Conservation (phyloP, 331 rosid genomes). For the Quercus phellos region DNA sequence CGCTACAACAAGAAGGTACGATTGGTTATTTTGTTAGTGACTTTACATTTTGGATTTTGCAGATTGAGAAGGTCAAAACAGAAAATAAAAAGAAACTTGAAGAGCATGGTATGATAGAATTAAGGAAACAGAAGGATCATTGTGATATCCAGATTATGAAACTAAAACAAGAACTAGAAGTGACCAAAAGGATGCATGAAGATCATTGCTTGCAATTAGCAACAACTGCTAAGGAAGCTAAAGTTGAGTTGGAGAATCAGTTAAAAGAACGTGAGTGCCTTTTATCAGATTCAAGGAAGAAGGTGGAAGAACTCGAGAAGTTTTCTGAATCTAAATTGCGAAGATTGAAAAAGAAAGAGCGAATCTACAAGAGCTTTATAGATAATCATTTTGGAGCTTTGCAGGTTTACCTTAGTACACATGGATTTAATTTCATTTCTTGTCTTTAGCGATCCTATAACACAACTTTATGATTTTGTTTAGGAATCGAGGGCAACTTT, state of each 20-base stretch:
- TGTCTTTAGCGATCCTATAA: constrained; percentile 3
- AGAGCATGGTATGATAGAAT: constrained; percentile 59
- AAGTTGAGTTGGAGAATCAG: constrained; percentile 52
- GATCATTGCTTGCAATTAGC: constrained; percentile 50
- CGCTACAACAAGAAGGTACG: background rate
- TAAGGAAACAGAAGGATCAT: constrained; percentile 62
- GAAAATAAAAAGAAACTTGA: constrained; percentile 79
- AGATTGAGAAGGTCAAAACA: constrained; percentile 59
- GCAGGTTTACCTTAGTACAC: constrained; percentile 50
- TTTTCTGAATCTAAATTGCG: constrained; percentile 64
- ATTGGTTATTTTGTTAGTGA: constrained; percentile 11
- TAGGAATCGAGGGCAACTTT: constrained; percentile 61
- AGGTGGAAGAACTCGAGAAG: constrained; percentile 63
- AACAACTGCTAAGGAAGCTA: constrained; percentile 55
- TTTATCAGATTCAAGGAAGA: constrained; percentile 56
- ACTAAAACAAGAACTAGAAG: constrained; percentile 36
- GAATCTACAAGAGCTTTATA: constrained; percentile 46
- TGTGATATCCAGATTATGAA: constrained; percentile 54
- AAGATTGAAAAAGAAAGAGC: constrained; percentile 82
- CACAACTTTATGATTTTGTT: constrained; percentile 11
- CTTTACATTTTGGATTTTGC: constrained; percentile 26
- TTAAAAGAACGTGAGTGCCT: constrained; percentile 40
- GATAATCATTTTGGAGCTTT: constrained; percentile 51
- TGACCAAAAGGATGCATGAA: constrained; percentile 39
- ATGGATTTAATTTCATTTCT: constrained; percentile 7